phyloP scores from a whole-genome alignment of 2,329 filamentous ascomycete genomes.

The Paecilomyces dactylethromorphus region DNA sequence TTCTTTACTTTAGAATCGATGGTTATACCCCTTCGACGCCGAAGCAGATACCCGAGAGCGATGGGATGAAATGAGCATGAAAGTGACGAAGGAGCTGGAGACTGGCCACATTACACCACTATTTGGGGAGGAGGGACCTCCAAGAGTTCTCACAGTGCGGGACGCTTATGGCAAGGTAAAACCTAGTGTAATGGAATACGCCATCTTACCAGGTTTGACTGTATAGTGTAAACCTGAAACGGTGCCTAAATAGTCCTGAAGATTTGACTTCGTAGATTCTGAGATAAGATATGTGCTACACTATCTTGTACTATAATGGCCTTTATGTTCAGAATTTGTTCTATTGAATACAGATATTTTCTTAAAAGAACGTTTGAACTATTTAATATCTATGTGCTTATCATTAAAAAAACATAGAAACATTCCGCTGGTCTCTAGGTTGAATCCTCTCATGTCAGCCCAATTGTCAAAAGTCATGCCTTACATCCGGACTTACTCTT shows the following conservation, averaged over 20 bases:
- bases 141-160: conserved; percentile 6
- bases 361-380: too few species aligned
- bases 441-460: too few species aligned
- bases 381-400: too few species aligned
- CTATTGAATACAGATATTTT: too few species aligned
- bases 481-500: neutral
- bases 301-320: neutral
- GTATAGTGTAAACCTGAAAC: neutral
- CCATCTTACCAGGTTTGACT: neutral
- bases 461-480: too few species aligned
- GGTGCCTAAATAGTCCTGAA: too few species aligned
- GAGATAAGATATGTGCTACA: neutral
- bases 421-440: too few species aligned
- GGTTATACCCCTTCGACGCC: conserved; percentile 43
- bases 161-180: conserved; percentile 8
- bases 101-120: conserved; percentile 33
- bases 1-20: conserved; percentile 34
- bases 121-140: conserved; percentile 12
- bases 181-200: neutral
- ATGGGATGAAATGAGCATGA: conserved; percentile 36
- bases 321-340: too few species aligned
- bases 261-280: too few species aligned
- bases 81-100: conserved; percentile 30
- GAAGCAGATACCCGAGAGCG: conserved; percentile 38
- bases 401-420: too few species aligned